Conservation (phyloP, 2,329 filamentous ascomycete species). For the Aspergillus sclerotialis region DNA sequence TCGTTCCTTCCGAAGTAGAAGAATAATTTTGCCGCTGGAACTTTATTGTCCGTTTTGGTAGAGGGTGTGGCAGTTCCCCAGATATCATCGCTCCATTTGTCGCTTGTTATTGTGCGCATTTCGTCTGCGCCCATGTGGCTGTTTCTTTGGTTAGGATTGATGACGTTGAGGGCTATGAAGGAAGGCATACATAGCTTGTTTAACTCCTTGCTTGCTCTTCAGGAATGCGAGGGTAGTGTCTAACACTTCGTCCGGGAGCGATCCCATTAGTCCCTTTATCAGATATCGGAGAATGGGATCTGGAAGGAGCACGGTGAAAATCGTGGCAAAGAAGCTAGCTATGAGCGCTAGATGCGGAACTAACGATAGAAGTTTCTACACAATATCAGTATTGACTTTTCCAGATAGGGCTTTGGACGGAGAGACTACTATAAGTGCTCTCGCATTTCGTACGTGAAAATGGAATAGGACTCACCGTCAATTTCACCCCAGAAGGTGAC, state of each 20-base stretch:
- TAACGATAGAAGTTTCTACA: slow-evolving; percentile 23
- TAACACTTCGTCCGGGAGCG: slow-evolving; percentile 34
- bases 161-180: neutral
- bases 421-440: too few relatives aligned
- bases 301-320: slow-evolving; percentile 40
- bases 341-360: slow-evolving; percentile 33
- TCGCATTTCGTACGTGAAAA: too few relatives aligned
- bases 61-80: slow-evolving; percentile 42
- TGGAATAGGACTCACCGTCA: slow-evolving; percentile 34
- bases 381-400: neutral
- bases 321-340: slow-evolving; percentile 31
- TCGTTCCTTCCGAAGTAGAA: slow-evolving; percentile 56
- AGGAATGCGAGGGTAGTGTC: slow-evolving; percentile 46
- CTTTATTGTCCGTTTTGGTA: slow-evolving; percentile 11
- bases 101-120: slow-evolving; percentile 48
- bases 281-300: slow-evolving; percentile 31
- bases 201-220: slow-evolving; percentile 42
- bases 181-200: slow-evolving; percentile 46
- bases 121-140: slow-evolving; percentile 53
- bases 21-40: slow-evolving; percentile 40
- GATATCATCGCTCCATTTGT: slow-evolving; percentile 53
- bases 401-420: too few relatives aligned
- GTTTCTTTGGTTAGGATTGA: slow-evolving; percentile 1
- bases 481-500: slow-evolving; percentile 53
- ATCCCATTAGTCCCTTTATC: slow-evolving; percentile 37